Evolutionary conservation across 2,329 filamentous ascomycete genomes (phyloP), one percentile per base, ranked within the genome.

Genomic region (Penicillium aurantiogriseum): DNA sequence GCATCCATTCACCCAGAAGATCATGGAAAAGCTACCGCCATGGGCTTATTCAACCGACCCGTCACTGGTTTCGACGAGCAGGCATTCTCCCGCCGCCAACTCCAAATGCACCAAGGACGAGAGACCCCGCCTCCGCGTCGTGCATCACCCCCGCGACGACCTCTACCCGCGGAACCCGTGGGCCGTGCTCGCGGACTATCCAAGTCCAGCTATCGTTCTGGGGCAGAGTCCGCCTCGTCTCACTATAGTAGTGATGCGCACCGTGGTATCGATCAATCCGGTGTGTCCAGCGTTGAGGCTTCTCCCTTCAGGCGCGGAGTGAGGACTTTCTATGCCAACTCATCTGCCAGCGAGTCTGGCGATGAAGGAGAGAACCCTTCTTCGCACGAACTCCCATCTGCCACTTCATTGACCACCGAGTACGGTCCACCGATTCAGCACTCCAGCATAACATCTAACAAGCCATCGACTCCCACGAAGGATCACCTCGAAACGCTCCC

Each of bases 31-130:
- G 89, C 90, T 5, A 95, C 91, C 0, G 89, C 90, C 0, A 79
- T 87, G 74, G 85, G 86, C 31, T 78, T 85, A 0, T 88, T 88
- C 72, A 88, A 88, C 63, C 91, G 91, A 69, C 90, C 92, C 1
- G 77, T 79, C 2, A 84, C 88, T 50, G 84, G 86, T 8, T 96
- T 94, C 65, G 91, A 96, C 67, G 92, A 97, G 68, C 85, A 88
- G 21, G 89, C 91, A 68, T 97, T 91, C 67, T 84, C 90, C 5
- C 88, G 95, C 69, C 85, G 91, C 44, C 89, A 96, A 68, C 78
- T 90, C 47, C 89, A 92, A 71, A 84, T 96, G 71, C 89, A 93
- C 62, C 85, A 89, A 67, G 89, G 87, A 29, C 84, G 88, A 27
- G 88, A 88, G 55, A 85, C 85, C 0, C 84, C 88, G 35, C 73